Evolutionary conservation across 2,329 filamentous ascomycete species (phyloP).

Genomic region (Fusarium udum): DNA sequence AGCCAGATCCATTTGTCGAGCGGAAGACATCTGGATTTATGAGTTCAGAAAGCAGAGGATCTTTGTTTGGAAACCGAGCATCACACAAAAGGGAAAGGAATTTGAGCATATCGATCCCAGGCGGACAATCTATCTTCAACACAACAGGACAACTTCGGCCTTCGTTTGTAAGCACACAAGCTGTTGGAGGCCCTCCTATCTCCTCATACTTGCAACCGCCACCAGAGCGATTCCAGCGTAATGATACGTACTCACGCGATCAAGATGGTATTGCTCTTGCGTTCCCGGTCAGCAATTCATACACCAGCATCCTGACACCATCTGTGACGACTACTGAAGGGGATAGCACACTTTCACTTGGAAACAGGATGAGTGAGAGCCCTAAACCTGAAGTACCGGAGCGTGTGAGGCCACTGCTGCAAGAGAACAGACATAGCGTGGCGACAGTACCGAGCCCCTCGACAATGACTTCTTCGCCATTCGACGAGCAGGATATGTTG

Average conservation of each 20-base stretch:
- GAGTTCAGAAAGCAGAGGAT: conserved; percentile 16
- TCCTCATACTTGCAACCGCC: conserved; percentile 35
- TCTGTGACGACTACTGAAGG: conserved; percentile 39
- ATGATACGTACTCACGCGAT: conserved; percentile 17
- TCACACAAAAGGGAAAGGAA: conserved; percentile 34
- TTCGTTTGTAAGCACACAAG: conserved; percentile 38
- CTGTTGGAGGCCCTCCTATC: conserved; percentile 32
- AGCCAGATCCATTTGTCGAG: conserved; percentile 49
- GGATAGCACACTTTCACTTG: conserved; percentile 18
- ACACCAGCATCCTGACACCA: conserved; percentile 41
- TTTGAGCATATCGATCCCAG: conserved; percentile 31
- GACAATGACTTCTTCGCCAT: conserved; percentile 45
- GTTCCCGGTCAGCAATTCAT: conserved; percentile 37
- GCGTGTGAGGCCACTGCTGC: conserved; percentile 8
- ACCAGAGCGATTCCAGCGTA: conserved; percentile 16
- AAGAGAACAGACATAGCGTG: conserved; percentile 26
- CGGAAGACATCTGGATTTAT: not conserved
- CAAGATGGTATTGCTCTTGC: conserved; percentile 31
- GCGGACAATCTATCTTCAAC: conserved; percentile 11
- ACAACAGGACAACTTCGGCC: conserved; percentile 32
- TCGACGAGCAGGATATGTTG: conserved; percentile 48
- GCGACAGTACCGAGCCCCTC: conserved; percentile 26
- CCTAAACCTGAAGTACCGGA: conserved; percentile 6
- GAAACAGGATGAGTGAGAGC: conserved; percentile 20
- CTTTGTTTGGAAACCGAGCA: conserved; percentile 32